Conservation (phyloP, 2,329 filamentous ascomycete species). For the Cercospora canescens region DNA sequence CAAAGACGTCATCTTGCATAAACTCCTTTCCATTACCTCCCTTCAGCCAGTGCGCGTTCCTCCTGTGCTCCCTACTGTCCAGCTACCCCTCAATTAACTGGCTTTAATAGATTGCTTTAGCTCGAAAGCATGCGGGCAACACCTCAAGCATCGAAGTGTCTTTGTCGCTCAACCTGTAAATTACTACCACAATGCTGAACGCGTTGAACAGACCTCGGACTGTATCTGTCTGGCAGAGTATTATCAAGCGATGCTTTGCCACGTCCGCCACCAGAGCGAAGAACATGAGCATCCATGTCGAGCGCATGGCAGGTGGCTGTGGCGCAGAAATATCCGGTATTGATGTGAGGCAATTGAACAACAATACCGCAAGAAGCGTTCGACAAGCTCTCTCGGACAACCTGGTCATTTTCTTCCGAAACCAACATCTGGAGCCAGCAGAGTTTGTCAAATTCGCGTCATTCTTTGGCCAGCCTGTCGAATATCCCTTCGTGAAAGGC, state of each 20-base stretch:
- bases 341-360: conserved; percentile 65
- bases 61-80: not conserved
- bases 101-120: not conserved
- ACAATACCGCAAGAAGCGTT: conserved; percentile 70
- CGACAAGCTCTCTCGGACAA: conserved; percentile 71
- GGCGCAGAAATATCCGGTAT: conserved; percentile 70
- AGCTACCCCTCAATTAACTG: not conserved
- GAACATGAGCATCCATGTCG: conserved; percentile 8
- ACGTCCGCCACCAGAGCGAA: not conserved
- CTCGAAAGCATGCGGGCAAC: not conserved
- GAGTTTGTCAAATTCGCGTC: conserved; percentile 68
- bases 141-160: not conserved
- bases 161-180: not conserved
- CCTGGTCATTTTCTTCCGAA: conserved; percentile 74
- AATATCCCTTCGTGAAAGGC: conserved; percentile 29
- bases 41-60: too few species aligned
- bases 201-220: not conserved
- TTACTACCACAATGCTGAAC: not conserved
- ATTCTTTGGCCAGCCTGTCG: conserved; percentile 74
- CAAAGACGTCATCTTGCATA: not conserved
- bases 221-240: not conserved
- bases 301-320: conserved; percentile 43
- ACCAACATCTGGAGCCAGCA: conserved; percentile 69
- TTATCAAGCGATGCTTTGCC: conserved; percentile 1
- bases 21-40: not conserved